These are phyloP conservation scores for Hymenoscyphus repandus DNA, from an alignment of 2,329 filamentous ascomycete genomes.

Conservation along the genomic window DNA sequence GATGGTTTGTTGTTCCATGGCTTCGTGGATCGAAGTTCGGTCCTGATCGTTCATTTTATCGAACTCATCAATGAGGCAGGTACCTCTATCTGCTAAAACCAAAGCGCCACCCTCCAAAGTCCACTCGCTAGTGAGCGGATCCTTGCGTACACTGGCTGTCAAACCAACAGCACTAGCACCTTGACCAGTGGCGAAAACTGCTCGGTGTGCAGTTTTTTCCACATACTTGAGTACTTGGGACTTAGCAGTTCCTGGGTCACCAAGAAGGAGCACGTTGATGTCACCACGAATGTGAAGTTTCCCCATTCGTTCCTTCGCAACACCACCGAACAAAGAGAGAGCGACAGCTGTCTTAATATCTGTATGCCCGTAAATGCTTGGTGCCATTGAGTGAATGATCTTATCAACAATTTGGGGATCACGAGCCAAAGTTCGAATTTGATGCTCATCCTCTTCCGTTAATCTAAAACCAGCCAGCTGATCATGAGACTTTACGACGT, in stretches of 20 bases:
- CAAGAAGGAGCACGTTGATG: slow-evolving; percentile 94
- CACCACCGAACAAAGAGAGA: slow-evolving; percentile 88
- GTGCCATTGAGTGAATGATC: slow-evolving; percentile 87
- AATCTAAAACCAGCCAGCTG: slow-evolving; percentile 94
- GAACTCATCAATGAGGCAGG: slow-evolving; percentile 96
- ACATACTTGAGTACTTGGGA: slow-evolving; percentile 97
- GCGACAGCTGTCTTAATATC: slow-evolving; percentile 98
- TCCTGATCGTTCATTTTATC: slow-evolving; percentile 99
- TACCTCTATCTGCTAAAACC: slow-evolving; percentile 90
- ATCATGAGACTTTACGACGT: slow-evolving; percentile 94
- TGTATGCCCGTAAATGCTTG: slow-evolving; percentile 93
- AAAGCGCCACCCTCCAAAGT: slow-evolving; percentile 93
- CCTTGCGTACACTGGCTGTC: slow-evolving; percentile 90
- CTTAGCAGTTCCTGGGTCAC: slow-evolving; percentile 96
- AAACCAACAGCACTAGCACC: slow-evolving; percentile 96
- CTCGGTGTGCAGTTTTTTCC: slow-evolving; percentile 93
- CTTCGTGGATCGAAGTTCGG: slow-evolving; percentile 96
- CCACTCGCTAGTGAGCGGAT: slow-evolving; percentile 95
- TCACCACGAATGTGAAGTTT: slow-evolving; percentile 90
- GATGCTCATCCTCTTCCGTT: slow-evolving; percentile 89
- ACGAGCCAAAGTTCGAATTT: slow-evolving; percentile 80
- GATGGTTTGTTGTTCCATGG: slow-evolving; percentile 99
- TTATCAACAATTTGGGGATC: slow-evolving; percentile 92
- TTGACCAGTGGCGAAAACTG: slow-evolving; percentile 96
- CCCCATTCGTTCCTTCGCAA: slow-evolving; percentile 85